A percentile compares a stretch with the other conserved stretches of the same genome.
Conservation (phyloP, 2,329 filamentous ascomycete species). For the Talaromyces sp. region DNA sequence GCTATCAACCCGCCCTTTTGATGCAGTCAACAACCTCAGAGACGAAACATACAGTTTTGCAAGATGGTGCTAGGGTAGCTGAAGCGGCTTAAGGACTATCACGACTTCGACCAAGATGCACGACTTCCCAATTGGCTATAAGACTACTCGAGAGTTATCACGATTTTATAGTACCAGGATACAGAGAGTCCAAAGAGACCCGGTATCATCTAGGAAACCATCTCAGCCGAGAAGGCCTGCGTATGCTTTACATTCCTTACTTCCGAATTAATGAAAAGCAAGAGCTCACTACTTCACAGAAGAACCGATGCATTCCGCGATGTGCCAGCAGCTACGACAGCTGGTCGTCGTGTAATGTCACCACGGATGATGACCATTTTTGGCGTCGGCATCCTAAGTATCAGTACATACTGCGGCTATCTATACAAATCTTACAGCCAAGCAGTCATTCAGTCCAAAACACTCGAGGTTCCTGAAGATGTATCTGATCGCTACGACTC, state of each 20-base stretch:
- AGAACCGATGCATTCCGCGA: conserved; percentile 1
- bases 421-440: conserved; percentile 40
- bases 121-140: neutral
- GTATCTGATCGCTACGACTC: conserved; percentile 45
- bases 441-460: conserved; percentile 29
- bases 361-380: conserved; percentile 34
- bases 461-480: conserved; percentile 34
- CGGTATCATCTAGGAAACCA: neutral
- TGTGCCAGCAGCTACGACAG: neutral
- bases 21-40: neutral
- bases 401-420: conserved; percentile 42
- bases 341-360: conserved; percentile 19
- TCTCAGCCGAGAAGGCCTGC: neutral
- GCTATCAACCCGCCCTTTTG: neutral
- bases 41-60: neutral
- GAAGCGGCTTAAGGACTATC: neutral
- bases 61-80: neutral
- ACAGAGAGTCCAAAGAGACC: neutral
- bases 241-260: neutral
- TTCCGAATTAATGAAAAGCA: neutral
- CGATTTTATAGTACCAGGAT: conserved; percentile 2
- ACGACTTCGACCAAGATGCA: neutral
- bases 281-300: neutral
- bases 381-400: conserved; percentile 35
- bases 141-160: neutral